Evolutionary conservation across 140 eudicot genomes (phyloP).

Genomic region (Cichorium intybus): DNA sequence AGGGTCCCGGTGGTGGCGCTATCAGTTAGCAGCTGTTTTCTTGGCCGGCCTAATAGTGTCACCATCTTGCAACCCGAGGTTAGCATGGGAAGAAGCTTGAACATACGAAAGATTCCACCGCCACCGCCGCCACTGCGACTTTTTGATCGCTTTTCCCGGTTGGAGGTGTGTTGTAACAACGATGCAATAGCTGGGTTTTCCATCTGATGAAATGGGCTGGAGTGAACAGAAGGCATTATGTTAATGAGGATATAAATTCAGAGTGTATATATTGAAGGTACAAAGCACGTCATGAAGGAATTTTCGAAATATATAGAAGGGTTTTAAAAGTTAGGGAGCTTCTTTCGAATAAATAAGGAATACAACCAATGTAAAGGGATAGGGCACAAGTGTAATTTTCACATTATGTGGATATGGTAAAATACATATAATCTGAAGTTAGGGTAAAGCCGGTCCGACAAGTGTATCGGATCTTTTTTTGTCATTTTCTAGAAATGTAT

Average conservation of each 20-base stretch:
- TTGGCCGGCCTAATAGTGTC: constrained; percentile 28
- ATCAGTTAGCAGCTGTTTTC: constrained; percentile 23
- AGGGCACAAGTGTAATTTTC: background rate
- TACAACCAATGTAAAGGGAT: background rate
- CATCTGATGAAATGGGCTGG: constrained; percentile 57
- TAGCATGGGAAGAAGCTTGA: constrained; percentile 41
- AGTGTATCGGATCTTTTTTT: too few relatives aligned
- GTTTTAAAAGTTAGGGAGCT: background rate
- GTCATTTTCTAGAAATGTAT: too few relatives aligned
- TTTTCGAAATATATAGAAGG: constrained; percentile 6
- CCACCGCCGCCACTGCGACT: background rate
- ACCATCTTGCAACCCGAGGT: constrained; percentile 44
- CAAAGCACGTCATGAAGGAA: constrained; percentile 7
- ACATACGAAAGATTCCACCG: constrained; percentile 34
- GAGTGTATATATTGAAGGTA: background rate
- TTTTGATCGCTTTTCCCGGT: constrained; percentile 45
- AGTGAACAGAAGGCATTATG: constrained; percentile 56
- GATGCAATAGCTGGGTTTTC: constrained; percentile 52
- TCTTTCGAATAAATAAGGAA: constrained; percentile 7
- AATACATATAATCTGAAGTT: background rate
- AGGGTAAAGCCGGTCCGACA: too few relatives aligned
- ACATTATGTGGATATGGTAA: background rate
- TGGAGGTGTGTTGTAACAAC: constrained; percentile 40
- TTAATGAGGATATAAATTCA: background rate
- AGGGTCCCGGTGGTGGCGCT: constrained; percentile 40